These are phyloP conservation scores for Penicillium sp. DNA, from an alignment of 2,329 filamentous ascomycete species.

Conservation along the genomic window DNA sequence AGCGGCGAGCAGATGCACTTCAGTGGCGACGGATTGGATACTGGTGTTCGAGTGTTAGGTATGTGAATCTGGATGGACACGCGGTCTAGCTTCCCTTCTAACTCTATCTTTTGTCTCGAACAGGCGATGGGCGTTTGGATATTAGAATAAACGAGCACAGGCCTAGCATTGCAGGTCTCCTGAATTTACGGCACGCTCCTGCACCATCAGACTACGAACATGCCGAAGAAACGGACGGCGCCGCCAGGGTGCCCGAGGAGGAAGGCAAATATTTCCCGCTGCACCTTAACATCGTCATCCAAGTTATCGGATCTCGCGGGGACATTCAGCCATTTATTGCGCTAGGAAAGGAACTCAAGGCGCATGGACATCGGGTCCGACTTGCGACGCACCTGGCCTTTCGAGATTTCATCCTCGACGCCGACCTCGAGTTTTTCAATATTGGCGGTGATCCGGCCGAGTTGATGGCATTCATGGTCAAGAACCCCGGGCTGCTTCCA, in stretches of 20 bases:
- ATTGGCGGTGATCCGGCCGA: conserved; percentile 74
- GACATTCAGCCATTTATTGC: conserved; percentile 77
- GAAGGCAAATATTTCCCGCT: conserved; percentile 20
- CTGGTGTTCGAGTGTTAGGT: conserved; percentile 7
- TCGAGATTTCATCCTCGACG: conserved; percentile 67
- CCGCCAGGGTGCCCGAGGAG: not conserved
- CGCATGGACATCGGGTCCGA: conserved; percentile 72
- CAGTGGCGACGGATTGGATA: conserved; percentile 6
- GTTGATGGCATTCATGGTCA: conserved; percentile 88
- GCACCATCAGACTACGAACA: conserved; percentile 15
- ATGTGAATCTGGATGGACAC: not conserved
- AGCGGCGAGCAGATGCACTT: conserved; percentile 4
- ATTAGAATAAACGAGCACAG: conserved; percentile 24
- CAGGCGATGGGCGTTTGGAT: conserved; percentile 26
- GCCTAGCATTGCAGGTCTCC: conserved; percentile 22
- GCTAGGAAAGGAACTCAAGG: conserved; percentile 65
- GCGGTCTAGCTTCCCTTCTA: not conserved
- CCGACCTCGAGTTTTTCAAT: conserved; percentile 72
- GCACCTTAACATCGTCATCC: conserved; percentile 65
- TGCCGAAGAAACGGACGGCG: not conserved
- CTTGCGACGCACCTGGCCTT: conserved; percentile 73
- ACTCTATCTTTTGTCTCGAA: not conserved
- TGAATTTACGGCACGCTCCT: conserved; percentile 14
- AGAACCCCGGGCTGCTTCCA: conserved; percentile 82
- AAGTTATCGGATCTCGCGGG: conserved; percentile 73